These are phyloP conservation scores for Dispira simplex DNA, from an alignment of 192 early-diverging fungal genomes.

Conservation along the genomic window DNA sequence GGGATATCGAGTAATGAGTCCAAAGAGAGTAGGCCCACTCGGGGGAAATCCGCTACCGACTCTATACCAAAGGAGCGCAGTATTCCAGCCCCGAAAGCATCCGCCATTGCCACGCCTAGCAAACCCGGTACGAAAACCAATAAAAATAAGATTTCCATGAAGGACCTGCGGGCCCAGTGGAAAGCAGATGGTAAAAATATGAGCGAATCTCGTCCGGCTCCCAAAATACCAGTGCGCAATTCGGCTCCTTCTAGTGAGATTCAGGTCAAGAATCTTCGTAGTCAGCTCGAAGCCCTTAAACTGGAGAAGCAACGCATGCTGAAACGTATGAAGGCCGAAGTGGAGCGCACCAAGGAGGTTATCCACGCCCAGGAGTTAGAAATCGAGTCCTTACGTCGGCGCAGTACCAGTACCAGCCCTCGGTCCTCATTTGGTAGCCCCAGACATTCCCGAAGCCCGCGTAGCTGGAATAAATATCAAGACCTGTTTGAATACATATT, in stretches of 20 bases:
- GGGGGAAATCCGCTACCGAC: no score
- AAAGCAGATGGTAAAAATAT: no score
- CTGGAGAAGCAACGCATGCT: constrained; percentile 13
- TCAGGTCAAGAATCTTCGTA: constrained; percentile 14
- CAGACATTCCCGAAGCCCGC: constrained; percentile 15
- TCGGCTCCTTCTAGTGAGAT: not conserved
- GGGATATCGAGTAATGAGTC: no score
- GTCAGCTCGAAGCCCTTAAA: constrained; percentile 17
- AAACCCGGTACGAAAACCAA: no score
- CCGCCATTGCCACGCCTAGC: no score
- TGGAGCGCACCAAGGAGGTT: constrained; percentile 14
- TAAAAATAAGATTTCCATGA: no score
- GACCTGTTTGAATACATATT: constrained; percentile 11
- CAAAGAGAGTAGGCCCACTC: no score
- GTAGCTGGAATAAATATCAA: constrained; percentile 3
- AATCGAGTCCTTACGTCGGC: constrained; percentile 21
- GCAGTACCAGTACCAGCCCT: constrained; percentile 20
- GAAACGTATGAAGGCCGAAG: constrained; percentile 14
- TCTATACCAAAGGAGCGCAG: no score
- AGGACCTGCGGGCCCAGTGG: no score
- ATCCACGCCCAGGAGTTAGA: constrained; percentile 26
- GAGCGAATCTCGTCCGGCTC: no score
- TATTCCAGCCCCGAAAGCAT: no score
- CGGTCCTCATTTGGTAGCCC: constrained; percentile 14
- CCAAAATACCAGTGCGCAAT: no score